Percentiles rank a stretch among this genome's conserved stretches.
Conservation (phyloP, 495 filamentous ascomycete species). For the Penicillium parvum region DNA sequence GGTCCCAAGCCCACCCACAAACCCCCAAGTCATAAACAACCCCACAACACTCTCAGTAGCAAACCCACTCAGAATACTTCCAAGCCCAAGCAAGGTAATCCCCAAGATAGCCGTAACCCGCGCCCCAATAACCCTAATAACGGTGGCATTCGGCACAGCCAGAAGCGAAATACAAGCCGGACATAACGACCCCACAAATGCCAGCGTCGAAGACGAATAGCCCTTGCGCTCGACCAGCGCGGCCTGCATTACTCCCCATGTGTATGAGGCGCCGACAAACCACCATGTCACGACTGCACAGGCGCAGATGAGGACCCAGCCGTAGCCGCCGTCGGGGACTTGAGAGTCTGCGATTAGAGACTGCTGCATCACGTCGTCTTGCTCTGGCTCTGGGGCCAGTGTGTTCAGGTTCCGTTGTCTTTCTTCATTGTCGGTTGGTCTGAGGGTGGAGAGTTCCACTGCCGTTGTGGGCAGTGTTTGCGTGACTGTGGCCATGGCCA, state of each 20-base stretch:
- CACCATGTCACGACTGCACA: slow-evolving; percentile 52
- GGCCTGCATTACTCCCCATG: slow-evolving; percentile 56
- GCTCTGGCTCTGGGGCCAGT: background rate
- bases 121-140: slow-evolving; percentile 48
- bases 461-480: slow-evolving; percentile 19
- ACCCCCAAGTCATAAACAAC: slow-evolving; percentile 52
- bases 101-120: slow-evolving; percentile 42
- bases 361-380: slow-evolving; percentile 44
- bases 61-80: slow-evolving; percentile 49
- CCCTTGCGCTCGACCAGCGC: slow-evolving; percentile 46
- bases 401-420: slow-evolving; percentile 15
- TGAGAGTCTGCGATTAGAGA: slow-evolving; percentile 44
- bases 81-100: slow-evolving; percentile 41
- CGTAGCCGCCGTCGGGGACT: slow-evolving; percentile 56
- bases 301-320: slow-evolving; percentile 52
- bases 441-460: slow-evolving; percentile 14
- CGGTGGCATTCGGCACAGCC: slow-evolving; percentile 45
- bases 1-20: slow-evolving; percentile 50
- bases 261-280: slow-evolving; percentile 49
- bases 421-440: slow-evolving; percentile 6
- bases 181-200: slow-evolving; percentile 53
- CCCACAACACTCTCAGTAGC: slow-evolving; percentile 43
- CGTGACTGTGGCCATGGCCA: slow-evolving; percentile 15
- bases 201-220: slow-evolving; percentile 45
- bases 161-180: slow-evolving; percentile 45